Base-by-base conservation (phyloP, 2,329 filamentous ascomycete species). In the Colletotrichum melonis region DNA sequence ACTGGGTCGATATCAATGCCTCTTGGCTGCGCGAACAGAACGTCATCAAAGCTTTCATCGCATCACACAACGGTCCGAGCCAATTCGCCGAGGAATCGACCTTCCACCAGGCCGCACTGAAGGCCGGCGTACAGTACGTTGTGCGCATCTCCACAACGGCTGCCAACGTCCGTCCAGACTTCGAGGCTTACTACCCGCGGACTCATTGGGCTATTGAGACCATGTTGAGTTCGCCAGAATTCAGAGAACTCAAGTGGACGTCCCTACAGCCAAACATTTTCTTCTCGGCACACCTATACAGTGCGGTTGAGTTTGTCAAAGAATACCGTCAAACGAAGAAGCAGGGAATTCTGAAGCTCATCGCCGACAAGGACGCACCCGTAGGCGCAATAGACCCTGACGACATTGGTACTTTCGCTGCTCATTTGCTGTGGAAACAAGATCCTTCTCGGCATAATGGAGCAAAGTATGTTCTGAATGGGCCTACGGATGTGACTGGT, bases 141-240 rank as follows among this genome's bases (percentile, higher is more conserved):
- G 83, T 86, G 5, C 81, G 83, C 1, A 82, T 86, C 70, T 85
- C 82, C 0, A 86, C 84, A 0, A 82, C 78, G 0, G 80, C 80
- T 1, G 75, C 79, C 0, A 82, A 82, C 26, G 80, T 85, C 2
- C 77, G 77, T n/a, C 82, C 84, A 0, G 79, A 82, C 65, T 79
- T 14, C 56, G 49, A 22, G 0, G 80, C 78, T 0, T 85, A 82
- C 74, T 85, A 86, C 65, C 62, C 80, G 4, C 78, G 84, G 5
- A 46, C 75, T 0, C 83, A 86, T 60, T 85, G 83, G 83, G 84
- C 84, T 0, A 81, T 86, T 22, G 84, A 86, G 74, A 24, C 76
- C 5, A 66, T 85, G 54, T 77, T 86, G 4, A 69, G 74, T 64
- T 79, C 82, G 38, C 79, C 80, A 0, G 82, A 83, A 63, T 85